Evolutionary conservation across 345 rosid species (phyloP), one percentile per base, ranked within the genome.

Genomic region (Acer yangbiense): DNA sequence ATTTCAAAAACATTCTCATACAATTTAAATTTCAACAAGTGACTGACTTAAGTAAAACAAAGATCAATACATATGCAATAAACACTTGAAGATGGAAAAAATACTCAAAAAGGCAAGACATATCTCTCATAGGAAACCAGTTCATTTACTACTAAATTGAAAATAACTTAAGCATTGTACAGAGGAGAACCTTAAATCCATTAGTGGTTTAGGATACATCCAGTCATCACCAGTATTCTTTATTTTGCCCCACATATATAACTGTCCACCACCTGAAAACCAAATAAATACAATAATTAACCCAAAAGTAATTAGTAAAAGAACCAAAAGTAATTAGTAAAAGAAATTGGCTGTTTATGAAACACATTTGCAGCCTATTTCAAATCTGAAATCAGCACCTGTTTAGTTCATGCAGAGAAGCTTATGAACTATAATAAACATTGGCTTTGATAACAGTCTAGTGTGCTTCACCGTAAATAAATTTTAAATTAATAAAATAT

Each of bases 241-340:
- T 61, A 96, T 84, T 90, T 96, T 96, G 27, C 99, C 99, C 98
- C 99, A 96, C 99, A 96, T 94, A 68, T 96, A 96, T 76, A 96
- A 82, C 88, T 96, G 99, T 39, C 99, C 98, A 76, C 98, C 99
- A 79, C 95, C 99, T 96, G 84, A 25, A 79, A 69, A 85, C 58
- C 46, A 69, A 67, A 77, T 32, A 76, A 74, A 69, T 35, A 65
- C 11, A 50, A 23, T 50, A 46, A 70, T 32, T 12, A 70, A 46
- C 43, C 9, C 10, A 14, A 25, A 21, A 9, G 12, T n/a, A 65
- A 65, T 68, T n/a, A 4, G 17, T 20, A 17, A 43, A 10, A 18
- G 52, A 11, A 6, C 4, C 10, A 23, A 25, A 21, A 9, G 12
- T 9, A 65, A 65, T 68, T n/a, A 4, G 27, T 20, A 17, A 68